phyloP scores from a whole-genome alignment of 108 stramenopile genomes.

The Cyclotella cryptica region DNA sequence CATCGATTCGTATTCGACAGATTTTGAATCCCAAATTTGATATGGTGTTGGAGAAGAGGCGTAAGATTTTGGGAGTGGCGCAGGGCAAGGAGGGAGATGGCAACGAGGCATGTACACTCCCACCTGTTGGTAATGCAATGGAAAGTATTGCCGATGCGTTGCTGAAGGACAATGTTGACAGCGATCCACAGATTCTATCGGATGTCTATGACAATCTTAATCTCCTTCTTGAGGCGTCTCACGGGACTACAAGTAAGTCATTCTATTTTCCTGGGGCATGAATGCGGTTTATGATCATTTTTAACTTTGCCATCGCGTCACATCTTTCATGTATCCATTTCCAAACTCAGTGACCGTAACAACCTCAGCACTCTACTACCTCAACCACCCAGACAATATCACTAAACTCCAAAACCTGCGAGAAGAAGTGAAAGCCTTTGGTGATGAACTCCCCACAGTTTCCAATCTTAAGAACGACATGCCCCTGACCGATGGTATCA shows the following conservation, averaged over 20 bases:
- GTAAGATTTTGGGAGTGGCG: background rate
- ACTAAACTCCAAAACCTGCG: background rate
- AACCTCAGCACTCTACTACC: constrained; percentile 1
- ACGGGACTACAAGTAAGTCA: constrained; percentile 7
- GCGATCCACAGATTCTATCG: background rate
- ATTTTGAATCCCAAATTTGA: constrained; percentile 6
- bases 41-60: constrained; percentile 1
- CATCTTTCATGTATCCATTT: background rate
- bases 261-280: too few relatives aligned
- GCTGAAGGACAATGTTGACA: constrained; percentile 6
- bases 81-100: background rate
- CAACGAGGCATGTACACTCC: background rate
- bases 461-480: background rate
- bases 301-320: background rate
- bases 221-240: background rate
- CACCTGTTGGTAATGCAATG: constrained; percentile 10
- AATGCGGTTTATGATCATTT: background rate
- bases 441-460: background rate
- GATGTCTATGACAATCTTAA: constrained; percentile 9
- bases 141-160: constrained; percentile 11
- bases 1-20: background rate
- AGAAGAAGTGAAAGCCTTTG: constrained; percentile 3
- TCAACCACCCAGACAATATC: constrained; percentile 5
- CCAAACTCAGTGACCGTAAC: background rate
- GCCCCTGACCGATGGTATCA: constrained; percentile 3